These are phyloP conservation scores for Isabelozyma gotoi DNA, from an alignment of 805 yeast genomes.

Conservation along the genomic window DNA sequence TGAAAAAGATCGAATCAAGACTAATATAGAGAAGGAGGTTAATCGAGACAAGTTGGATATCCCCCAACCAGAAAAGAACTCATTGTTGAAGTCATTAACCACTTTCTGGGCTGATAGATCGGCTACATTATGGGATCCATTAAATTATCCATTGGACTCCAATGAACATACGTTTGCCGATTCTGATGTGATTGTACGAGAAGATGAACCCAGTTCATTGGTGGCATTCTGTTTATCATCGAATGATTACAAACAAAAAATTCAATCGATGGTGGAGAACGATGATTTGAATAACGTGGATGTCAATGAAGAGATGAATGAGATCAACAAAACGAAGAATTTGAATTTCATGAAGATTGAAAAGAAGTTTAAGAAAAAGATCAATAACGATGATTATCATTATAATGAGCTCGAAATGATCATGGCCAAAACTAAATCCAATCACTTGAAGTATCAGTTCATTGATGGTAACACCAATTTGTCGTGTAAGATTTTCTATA, in stretches of 20 bases:
- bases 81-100: conserved; percentile 78
- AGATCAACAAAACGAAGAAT: conserved; percentile 30
- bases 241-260: conserved; percentile 72
- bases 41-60: conserved; percentile 20
- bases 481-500: conserved; percentile 91
- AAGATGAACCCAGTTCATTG: conserved; percentile 93
- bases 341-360: conserved; percentile 40
- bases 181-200: conserved; percentile 89
- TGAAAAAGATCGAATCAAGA: conserved; percentile 1
- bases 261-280: conserved; percentile 32
- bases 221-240: conserved; percentile 91
- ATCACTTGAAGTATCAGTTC: conserved; percentile 89
- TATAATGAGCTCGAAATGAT: conserved; percentile 53
- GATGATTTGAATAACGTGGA: conserved; percentile 7
- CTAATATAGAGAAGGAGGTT: conserved; percentile 4
- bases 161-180: conserved; percentile 92
- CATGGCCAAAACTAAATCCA: conserved; percentile 80
- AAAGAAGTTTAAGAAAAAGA: conserved; percentile 37
- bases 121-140: conserved; percentile 91
- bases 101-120: conserved; percentile 98
- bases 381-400: conserved; percentile 15
- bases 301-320: conserved; percentile 17
- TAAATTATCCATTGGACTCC: conserved; percentile 76
- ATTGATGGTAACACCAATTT: conserved; percentile 79
- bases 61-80: conserved; percentile 61